Evolutionary conservation across 176 grass and related monocot genomes (phyloP).

Genomic region (Avena atlantica): DNA sequence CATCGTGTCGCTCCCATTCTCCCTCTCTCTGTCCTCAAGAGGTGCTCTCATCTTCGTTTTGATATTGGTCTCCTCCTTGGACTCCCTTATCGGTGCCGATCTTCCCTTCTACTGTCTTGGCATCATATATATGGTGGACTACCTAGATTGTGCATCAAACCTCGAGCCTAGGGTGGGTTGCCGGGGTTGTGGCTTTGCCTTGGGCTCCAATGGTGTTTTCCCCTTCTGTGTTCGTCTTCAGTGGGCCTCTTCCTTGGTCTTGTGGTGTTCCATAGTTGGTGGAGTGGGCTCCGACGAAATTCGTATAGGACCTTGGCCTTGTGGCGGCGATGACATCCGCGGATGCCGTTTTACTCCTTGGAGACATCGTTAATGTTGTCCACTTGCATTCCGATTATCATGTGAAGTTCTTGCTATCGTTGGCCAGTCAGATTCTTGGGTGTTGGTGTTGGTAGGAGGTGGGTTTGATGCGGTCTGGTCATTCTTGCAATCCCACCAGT

Average conservation of each 20-base stretch:
- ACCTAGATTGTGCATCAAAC: background rate
- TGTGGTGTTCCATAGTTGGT: background rate
- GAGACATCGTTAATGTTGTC: background rate
- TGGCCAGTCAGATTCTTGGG: background rate
- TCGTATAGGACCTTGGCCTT: background rate
- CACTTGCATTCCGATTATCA: background rate
- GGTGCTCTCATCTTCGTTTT: background rate
- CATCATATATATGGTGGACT: background rate
- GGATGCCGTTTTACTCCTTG: background rate
- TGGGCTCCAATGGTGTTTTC: background rate
- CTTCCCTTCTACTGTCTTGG: background rate
- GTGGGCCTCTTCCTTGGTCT: background rate
- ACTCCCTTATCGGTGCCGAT: no score
- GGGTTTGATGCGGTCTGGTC: background rate
- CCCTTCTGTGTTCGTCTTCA: background rate
- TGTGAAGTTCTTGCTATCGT: background rate
- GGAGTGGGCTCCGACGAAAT: background rate
- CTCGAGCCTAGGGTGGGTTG: background rate
- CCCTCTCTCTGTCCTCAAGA: background rate
- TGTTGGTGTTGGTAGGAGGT: background rate
- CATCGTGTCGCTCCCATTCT: no score
- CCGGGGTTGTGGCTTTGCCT: background rate
- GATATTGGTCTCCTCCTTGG: background rate
- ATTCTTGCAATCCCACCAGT: background rate
- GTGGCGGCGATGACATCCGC: background rate